These are phyloP conservation scores for Ganoderma meredithae DNA, from an alignment of 1,284 basidiomycete species.

Conservation along the genomic window DNA sequence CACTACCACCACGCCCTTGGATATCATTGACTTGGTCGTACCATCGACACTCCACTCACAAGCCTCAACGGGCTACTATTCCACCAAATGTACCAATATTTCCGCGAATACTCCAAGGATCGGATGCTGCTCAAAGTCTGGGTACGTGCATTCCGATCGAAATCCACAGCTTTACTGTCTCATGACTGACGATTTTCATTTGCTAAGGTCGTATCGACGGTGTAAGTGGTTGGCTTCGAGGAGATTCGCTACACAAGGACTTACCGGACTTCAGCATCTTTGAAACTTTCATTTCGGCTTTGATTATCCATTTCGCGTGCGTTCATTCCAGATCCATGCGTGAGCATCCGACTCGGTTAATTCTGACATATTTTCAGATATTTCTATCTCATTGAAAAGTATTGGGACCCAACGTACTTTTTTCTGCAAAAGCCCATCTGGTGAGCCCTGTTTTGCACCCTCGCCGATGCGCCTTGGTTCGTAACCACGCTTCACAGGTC, in stretches of 20 bases:
- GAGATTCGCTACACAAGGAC: neutral
- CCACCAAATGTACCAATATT: constrained; percentile 18
- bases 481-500: constrained; percentile 6
- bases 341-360: too few species aligned
- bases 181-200: neutral
- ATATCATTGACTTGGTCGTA: too few species aligned
- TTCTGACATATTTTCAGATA: neutral
- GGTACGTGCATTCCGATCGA: constrained; percentile 6
- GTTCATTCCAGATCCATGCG: neutral
- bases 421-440: constrained; percentile 11
- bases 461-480: neutral
- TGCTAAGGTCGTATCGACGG: neutral
- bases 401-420: constrained; percentile 21
- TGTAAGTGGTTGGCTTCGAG: neutral
- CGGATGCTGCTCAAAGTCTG: constrained; percentile 7
- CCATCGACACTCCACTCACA: too few species aligned
- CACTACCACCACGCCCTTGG: too few species aligned
- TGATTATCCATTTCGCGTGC: constrained; percentile 17
- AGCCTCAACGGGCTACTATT: constrained; percentile 20
- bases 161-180: too few species aligned
- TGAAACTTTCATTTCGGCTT: constrained; percentile 13
- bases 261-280: neutral
- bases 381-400: constrained; percentile 16
- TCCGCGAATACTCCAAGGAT: constrained; percentile 7
- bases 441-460: neutral